phyloP scores from a whole-genome alignment of 2,329 filamentous ascomycete species.

The Fusarium redolens region DNA sequence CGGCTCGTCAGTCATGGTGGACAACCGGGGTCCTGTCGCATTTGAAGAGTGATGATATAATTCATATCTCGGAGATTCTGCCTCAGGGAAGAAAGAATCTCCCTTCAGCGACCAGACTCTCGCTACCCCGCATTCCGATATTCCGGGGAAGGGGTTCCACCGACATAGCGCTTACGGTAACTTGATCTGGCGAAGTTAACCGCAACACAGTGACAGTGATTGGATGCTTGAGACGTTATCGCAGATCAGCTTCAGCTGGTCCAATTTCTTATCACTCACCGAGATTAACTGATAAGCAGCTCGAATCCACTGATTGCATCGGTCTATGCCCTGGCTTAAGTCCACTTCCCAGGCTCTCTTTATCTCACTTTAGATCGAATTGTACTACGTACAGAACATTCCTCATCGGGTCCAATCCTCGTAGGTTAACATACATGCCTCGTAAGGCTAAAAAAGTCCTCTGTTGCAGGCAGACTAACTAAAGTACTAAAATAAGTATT shows the following conservation, averaged over 20 bases:
- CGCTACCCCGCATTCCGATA: background rate
- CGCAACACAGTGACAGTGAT: background rate
- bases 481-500: too few relatives aligned
- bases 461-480: background rate
- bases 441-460: background rate
- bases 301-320: background rate
- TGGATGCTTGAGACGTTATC: background rate
- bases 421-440: background rate
- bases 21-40: background rate
- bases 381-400: background rate
- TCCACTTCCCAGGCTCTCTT: background rate
- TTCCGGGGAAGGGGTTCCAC: too few relatives aligned
- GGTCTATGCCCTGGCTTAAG: background rate
- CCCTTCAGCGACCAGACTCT: too few relatives aligned
- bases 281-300: background rate
- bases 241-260: too few relatives aligned
- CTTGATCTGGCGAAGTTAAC: background rate
- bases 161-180: background rate
- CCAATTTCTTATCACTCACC: background rate
- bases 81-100: background rate
- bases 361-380: background rate
- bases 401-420: rapidly evolving
- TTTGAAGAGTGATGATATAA: background rate
- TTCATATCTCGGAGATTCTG: background rate
- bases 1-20: background rate